Percentiles rank a stretch among this genome's conserved stretches.
Conservation (phyloP, 192 early-diverging fungal genomes). For the Coemansia sp. region DNA sequence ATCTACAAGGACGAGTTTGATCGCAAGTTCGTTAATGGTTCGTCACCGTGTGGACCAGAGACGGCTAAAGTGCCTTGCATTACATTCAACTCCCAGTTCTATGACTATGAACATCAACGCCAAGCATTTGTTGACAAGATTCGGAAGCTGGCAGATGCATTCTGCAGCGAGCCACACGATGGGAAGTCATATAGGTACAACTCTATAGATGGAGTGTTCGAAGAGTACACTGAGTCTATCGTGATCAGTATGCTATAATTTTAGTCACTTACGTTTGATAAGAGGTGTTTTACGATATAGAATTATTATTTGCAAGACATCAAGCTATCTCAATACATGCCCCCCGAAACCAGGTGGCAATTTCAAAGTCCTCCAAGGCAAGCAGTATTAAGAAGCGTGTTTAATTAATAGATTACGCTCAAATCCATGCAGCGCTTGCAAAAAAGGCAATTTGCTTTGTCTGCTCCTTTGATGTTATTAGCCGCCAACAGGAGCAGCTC, state of each 20-base stretch:
- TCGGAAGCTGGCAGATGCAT: not conserved
- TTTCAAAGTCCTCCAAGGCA: too few relatives aligned
- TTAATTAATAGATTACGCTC: not conserved
- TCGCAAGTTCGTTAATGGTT: not conserved
- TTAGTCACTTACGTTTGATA: not conserved
- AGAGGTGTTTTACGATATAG: not conserved
- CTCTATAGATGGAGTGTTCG: not conserved
- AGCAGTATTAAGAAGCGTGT: too few relatives aligned
- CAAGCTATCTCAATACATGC: too few relatives aligned
- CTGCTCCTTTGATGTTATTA: not conserved
- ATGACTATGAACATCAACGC: not conserved
- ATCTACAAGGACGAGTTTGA: not conserved
- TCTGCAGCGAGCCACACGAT: not conserved
- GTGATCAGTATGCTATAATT: not conserved
- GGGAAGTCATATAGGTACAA: not conserved
- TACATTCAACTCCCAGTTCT: not conserved
- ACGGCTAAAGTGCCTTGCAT: not conserved
- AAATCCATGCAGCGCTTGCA: not conserved
- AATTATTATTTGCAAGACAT: too few relatives aligned
- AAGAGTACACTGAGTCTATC: not conserved
- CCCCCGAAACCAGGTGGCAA: too few relatives aligned
- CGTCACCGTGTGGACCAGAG: not conserved
- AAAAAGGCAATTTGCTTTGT: not conserved
- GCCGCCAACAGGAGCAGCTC: not conserved
- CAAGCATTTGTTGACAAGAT: not conserved